Percentiles rank a stretch among this genome's conserved stretches.
Conservation (phyloP, 305 asterid species). For the Fraxinus ornus region DNA sequence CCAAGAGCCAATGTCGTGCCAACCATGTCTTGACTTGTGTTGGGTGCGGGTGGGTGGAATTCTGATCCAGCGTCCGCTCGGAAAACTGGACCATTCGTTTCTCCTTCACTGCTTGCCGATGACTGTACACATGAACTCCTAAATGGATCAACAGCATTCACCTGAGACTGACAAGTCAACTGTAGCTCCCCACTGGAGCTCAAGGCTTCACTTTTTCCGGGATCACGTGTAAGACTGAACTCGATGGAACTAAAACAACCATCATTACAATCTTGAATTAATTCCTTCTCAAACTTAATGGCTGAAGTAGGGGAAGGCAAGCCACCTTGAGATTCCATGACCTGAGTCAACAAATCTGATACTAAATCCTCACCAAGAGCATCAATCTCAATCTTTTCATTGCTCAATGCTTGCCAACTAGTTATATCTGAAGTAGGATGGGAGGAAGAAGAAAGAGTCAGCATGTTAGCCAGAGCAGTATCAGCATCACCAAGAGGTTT, state of each 20-base stretch:
- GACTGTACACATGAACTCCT: constrained; percentile 53
- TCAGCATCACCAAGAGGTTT: constrained; percentile 33
- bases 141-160: constrained; percentile 41
- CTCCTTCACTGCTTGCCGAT: constrained; percentile 65
- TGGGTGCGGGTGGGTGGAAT: constrained; percentile 41
- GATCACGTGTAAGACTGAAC: constrained; percentile 23
- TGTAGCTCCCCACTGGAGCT: constrained; percentile 34
- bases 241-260: constrained; percentile 29
- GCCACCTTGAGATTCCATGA: constrained; percentile 37
- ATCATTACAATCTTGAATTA: constrained; percentile 26
- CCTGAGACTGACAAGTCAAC: constrained; percentile 35
- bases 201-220: constrained; percentile 29
- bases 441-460: constrained; percentile 29
- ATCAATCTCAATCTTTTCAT: constrained; percentile 44
- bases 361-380: constrained; percentile 54
- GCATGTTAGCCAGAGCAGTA: constrained; percentile 26
- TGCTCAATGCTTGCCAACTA: constrained; percentile 30
- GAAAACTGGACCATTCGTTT: constrained; percentile 46
- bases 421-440: constrained; percentile 33
- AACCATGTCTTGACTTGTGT: constrained; percentile 35
- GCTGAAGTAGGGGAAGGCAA: constrained; percentile 35
- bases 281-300: constrained; percentile 26
- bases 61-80: constrained; percentile 50
- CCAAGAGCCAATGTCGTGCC: constrained; percentile 32
- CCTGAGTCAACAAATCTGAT: constrained; percentile 55